A percentile compares a stretch with the other conserved stretches of the same genome.
Evolutionary conservation across 345 rosid species (phyloP).

Genomic region (Murraya paniculata): DNA sequence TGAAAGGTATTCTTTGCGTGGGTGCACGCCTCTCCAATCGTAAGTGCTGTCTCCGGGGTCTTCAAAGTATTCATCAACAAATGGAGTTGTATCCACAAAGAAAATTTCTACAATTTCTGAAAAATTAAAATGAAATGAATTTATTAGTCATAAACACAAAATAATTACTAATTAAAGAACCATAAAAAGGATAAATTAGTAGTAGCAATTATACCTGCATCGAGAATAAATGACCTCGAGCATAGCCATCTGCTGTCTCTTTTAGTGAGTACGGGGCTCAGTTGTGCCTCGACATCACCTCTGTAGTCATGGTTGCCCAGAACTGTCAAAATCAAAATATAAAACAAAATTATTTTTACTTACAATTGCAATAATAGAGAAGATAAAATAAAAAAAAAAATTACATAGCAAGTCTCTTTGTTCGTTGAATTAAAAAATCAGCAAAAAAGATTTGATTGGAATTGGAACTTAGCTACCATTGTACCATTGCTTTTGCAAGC

Average conservation of each 20-base stretch:
- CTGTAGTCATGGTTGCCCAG: conserved; percentile 67
- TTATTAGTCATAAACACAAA: background rate
- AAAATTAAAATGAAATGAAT: background rate
- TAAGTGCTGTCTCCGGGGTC: conserved; percentile 27
- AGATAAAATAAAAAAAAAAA: background rate
- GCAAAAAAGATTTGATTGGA: background rate
- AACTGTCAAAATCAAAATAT: conserved; percentile 21
- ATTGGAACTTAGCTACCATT: conserved; percentile 32
- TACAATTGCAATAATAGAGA: background rate
- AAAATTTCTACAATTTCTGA: conserved; percentile 38
- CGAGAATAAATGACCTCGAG: conserved; percentile 39
- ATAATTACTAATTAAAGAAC: background rate
- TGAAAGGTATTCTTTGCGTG: conserved; percentile 37
- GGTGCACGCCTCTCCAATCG: conserved; percentile 40
- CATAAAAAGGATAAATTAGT: background rate
- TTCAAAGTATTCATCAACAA: conserved; percentile 35
- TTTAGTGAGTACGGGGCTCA: conserved; percentile 36
- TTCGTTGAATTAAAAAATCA: no score
- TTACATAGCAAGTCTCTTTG: background rate
- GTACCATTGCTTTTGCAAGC: conserved; percentile 86
- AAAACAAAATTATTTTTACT: no score
- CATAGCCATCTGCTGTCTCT: conserved; percentile 54
- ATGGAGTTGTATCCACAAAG: conserved; percentile 49
- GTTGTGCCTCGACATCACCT: conserved; percentile 56
- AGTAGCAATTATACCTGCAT: conserved; percentile 26